A percentile compares a stretch with the other conserved stretches of the same genome.
Conservation (phyloP, 805 yeast species). For the Myxozyma nipponensis region DNA sequence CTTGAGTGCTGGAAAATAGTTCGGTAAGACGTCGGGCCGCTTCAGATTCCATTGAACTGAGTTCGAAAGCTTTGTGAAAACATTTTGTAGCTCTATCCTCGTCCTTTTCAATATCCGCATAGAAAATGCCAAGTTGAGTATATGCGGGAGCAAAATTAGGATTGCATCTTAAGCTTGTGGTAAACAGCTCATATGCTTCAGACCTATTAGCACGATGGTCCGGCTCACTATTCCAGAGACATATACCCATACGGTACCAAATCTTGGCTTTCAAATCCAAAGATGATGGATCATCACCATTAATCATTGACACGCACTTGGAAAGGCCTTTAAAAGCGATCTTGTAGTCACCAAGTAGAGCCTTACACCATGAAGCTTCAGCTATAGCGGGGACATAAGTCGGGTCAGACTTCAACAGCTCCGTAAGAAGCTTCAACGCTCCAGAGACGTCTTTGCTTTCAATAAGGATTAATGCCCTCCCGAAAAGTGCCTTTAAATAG, state of each 20-base stretch:
- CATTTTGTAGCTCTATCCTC: constrained; percentile 72
- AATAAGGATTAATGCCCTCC: constrained; percentile 72
- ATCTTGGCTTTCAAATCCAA: constrained; percentile 56
- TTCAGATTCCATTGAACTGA: constrained; percentile 67
- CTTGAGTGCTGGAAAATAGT: constrained; percentile 60
- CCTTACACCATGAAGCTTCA: constrained; percentile 76
- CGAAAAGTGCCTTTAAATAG: constrained; percentile 64
- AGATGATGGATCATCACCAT: constrained; percentile 52
- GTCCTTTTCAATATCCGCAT: constrained; percentile 56
- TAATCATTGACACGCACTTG: constrained; percentile 43
- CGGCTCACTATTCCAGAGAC: constrained; percentile 43
- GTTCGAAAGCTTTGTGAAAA: constrained; percentile 82
- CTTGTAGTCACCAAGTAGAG: constrained; percentile 49
- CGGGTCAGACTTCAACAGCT: constrained; percentile 49
- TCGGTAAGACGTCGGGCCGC: constrained; percentile 73
- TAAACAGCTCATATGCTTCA: constrained; percentile 53
- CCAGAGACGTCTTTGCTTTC: constrained; percentile 56
- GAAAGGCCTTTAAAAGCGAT: constrained; percentile 53
- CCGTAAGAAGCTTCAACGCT: constrained; percentile 53
- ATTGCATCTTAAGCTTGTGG: constrained; percentile 56
- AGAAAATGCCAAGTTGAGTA: constrained; percentile 75
- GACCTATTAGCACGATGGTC: constrained; percentile 31
- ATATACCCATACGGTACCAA: constrained; percentile 71
- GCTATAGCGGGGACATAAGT: constrained; percentile 56
- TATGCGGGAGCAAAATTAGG: constrained; percentile 73